These are phyloP conservation scores for Castanea crenata DNA, from an alignment of 306 rosid genomes.

Conservation along the genomic window DNA sequence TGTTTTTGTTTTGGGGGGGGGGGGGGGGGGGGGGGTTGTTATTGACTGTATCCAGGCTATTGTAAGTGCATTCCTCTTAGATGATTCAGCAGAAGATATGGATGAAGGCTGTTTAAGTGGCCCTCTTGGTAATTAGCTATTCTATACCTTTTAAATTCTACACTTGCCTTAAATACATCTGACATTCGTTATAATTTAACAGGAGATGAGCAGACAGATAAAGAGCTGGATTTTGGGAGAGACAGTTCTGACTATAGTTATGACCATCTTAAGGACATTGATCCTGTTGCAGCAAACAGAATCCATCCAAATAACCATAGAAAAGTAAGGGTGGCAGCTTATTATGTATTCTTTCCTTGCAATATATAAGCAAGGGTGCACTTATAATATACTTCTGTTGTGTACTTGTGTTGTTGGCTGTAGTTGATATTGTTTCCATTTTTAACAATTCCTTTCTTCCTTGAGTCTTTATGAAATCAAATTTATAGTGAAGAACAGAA, in stretches of 20 bases:
- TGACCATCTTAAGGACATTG: conserved; percentile 65
- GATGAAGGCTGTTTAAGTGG: conserved; percentile 33
- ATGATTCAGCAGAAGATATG: conserved; percentile 52
- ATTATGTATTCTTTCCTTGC: conserved; percentile 12
- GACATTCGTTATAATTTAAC: background rate
- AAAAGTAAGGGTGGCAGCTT: conserved; percentile 47
- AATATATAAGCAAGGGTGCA: background rate
- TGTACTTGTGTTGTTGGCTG: background rate
- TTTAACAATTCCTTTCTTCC: background rate
- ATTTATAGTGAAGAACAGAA: background rate
- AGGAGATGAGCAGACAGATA: conserved; percentile 36
- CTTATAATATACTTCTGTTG: background rate
- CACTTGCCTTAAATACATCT: conserved; percentile 1
- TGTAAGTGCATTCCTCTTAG: conserved; percentile 79
- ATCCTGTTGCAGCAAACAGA: conserved; percentile 86
- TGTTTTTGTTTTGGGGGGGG: background rate
- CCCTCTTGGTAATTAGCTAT: conserved; percentile 40
- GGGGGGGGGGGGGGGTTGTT: background rate
- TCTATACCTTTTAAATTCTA: background rate
- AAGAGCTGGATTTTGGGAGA: conserved; percentile 29
- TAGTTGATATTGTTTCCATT: background rate
- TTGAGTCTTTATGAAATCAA: background rate
- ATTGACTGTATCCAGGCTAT: conserved; percentile 58
- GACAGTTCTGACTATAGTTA: conserved; percentile 40
- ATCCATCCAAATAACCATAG: conserved; percentile 88